Base-by-base conservation (phyloP, 164 flowering plant species). In the Litsea cubeba region DNA sequence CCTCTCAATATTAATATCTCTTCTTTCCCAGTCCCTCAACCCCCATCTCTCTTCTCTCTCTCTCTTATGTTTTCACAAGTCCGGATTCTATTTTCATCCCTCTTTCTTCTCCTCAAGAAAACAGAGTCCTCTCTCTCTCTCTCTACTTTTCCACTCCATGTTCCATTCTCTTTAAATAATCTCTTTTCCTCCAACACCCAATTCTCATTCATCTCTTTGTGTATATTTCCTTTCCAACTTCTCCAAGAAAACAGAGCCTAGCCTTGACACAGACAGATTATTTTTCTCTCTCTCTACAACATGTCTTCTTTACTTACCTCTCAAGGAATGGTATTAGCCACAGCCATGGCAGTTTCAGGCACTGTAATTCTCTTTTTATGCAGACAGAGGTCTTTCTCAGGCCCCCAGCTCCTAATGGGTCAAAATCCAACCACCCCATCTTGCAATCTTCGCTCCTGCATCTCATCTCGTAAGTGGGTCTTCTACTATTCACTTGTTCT, bases 341-440 rank as follows among this genome's bases (percentile, higher is more conserved):
- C 95, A 0, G 95, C 91, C 85, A 87, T 91, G 91, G 95, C 91
- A 3, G 76, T 89, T 57, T 89, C 94, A 57, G 90, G 90, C 75
- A 87, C 90, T 14, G 85, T 88, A 10, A 78, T 92, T 23, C 84
- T 91, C 77, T 77, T 89, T 65, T 40, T 88, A 5, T 81, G 88
- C 74, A 86, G 79, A 4, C 91, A 89, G 60, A 89, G 84, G 72
- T 68, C 84, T 22, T 26, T 85, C 62, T 62, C 77, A 49, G 40
- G 40, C 57, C 67, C 74, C 68, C 76, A 32, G 4, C 26, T 74
- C 51, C 65, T 70, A 50, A 50, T 54, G 14, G 50, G n/a, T n/a
- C 83, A 50, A 23, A 74, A 71, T 71, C 62, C 76, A n/a, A 75
- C 71, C 3, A 24, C 77, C 12, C 30, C 78, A 3, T 74, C 50